A percentile compares a stretch with the other conserved stretches of the same genome.
phyloP scores from a whole-genome alignment of 108 stramenopile genomes.

The Tribonema minus region DNA sequence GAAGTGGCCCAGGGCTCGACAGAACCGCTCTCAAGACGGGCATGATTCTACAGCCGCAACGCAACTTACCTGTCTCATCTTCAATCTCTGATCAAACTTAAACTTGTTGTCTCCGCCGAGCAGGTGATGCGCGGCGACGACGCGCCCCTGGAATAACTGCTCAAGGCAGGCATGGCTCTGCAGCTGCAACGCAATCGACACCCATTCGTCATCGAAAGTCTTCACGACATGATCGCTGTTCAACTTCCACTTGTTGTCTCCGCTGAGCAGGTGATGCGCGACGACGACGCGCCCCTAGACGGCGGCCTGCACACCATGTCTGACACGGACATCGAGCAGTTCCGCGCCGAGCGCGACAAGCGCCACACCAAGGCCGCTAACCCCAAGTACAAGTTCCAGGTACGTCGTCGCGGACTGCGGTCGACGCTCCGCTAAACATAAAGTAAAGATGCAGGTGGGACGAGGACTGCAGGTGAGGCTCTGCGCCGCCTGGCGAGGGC shows the following conservation, averaged over 20 bases:
- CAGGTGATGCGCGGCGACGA: neutral
- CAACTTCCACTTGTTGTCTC: too few relatives aligned
- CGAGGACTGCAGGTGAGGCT: neutral
- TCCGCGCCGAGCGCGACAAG: constrained; percentile 48
- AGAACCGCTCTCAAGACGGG: too few relatives aligned
- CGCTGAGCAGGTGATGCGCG: neutral
- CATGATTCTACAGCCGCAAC: too few relatives aligned
- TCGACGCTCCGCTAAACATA: neutral
- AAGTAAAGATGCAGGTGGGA: neutral
- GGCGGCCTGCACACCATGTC: neutral
- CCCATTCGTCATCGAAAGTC: too few relatives aligned
- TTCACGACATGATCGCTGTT: too few relatives aligned
- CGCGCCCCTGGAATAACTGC: neutral
- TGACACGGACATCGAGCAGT: constrained; percentile 38
- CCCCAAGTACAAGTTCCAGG: constrained; percentile 26
- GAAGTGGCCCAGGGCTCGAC: too few relatives aligned
- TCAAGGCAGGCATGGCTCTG: too few relatives aligned
- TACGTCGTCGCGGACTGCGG: neutral
- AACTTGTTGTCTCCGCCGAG: too few relatives aligned
- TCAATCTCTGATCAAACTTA: too few relatives aligned
- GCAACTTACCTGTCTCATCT: too few relatives aligned
- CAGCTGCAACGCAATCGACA: too few relatives aligned
- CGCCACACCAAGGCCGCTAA: constrained; percentile 42
- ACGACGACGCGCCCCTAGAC: neutral
- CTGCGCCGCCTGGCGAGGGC: neutral